These are phyloP conservation scores for Coniella lustricola DNA, from an alignment of 2,329 filamentous ascomycete genomes.

Conservation along the genomic window DNA sequence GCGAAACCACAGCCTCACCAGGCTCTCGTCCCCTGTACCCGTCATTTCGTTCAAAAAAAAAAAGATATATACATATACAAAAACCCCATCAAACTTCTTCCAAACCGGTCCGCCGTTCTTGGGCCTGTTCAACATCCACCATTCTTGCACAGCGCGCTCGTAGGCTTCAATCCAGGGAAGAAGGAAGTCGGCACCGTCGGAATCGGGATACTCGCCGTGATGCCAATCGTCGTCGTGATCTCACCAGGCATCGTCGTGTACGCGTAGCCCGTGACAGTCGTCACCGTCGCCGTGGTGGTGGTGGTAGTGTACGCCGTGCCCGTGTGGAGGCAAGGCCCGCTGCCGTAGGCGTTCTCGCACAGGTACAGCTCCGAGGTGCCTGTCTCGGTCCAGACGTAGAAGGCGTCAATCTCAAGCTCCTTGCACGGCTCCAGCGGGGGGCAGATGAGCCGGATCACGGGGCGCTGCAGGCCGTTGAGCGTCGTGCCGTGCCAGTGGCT, in stretches of 20 bases:
- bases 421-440: constrained; percentile 44
- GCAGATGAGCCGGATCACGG: constrained; percentile 47
- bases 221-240: constrained; percentile 6
- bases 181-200: constrained; percentile 11
- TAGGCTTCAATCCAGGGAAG: constrained; percentile 12
- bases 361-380: constrained; percentile 25
- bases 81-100: neutral
- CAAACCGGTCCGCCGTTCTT: neutral
- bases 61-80: neutral
- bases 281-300: constrained; percentile 15
- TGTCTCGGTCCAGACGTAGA: constrained; percentile 45
- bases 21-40: neutral
- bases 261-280: constrained; percentile 2
- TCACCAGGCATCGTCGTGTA: constrained; percentile 13
- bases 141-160: constrained; percentile 1
- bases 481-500: constrained; percentile 50
- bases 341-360: constrained; percentile 18
- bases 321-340: constrained; percentile 15
- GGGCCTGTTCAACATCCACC: constrained; percentile 5
- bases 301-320: constrained; percentile 8
- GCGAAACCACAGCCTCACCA: no score
- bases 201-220: constrained; percentile 11
- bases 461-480: constrained; percentile 40
- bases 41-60: no score
- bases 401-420: constrained; percentile 41